Evolutionary conservation across 108 stramenopile species (phyloP).

Genomic region (Pinguiococcus pyrenoidosus): DNA sequence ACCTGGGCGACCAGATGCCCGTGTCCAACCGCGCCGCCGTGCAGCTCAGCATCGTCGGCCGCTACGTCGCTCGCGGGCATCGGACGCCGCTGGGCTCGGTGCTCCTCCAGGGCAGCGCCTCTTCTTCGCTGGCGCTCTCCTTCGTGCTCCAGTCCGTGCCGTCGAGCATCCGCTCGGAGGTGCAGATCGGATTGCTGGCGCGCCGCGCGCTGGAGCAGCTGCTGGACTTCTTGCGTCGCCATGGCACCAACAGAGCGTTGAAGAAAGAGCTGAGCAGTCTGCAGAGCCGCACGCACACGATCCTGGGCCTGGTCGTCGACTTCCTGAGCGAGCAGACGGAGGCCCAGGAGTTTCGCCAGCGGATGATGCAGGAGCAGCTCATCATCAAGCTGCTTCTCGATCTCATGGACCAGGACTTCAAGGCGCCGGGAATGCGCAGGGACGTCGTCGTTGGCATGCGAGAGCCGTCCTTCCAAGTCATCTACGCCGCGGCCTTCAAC

Average conservation of each 20-base stretch:
- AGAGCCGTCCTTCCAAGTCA: neutral
- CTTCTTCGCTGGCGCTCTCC: neutral
- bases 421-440: neutral
- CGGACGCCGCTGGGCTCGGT: neutral
- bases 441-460: neutral
- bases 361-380: slow-evolving; percentile 14
- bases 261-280: too few relatives aligned
- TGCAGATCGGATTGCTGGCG: too few relatives aligned
- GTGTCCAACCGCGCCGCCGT: too few relatives aligned
- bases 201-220: too few relatives aligned
- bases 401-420: neutral
- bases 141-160: too few relatives aligned
- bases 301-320: too few relatives aligned
- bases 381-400: slow-evolving; percentile 2
- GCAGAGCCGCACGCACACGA: too few relatives aligned
- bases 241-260: neutral
- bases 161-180: too few relatives aligned
- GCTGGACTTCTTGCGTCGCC: too few relatives aligned
- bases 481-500: slow-evolving; percentile 7
- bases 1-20: too few relatives aligned
- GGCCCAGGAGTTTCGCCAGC: slow-evolving; percentile 1
- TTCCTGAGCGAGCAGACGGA: neutral
- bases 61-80: too few relatives aligned
- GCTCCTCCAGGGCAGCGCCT: neutral
- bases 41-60: too few relatives aligned